Conservation (phyloP, 2,329 filamentous ascomycete species). For the Aspergillus quadrilineatus region DNA sequence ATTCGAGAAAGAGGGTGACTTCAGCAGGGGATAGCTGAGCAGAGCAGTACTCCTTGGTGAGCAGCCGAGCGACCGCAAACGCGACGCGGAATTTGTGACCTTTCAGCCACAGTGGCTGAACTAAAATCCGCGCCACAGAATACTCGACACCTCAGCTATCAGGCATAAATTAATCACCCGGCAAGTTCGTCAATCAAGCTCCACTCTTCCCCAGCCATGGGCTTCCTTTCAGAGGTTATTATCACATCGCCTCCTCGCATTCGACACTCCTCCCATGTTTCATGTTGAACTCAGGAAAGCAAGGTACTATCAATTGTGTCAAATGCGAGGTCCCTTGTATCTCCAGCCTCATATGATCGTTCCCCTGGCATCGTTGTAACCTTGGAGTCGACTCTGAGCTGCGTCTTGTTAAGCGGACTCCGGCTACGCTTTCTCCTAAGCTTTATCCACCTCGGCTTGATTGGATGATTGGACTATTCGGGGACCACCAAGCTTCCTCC, state of each 20-base stretch:
- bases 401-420: too few species aligned
- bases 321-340: not conserved
- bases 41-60: conserved; percentile 8
- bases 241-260: not conserved
- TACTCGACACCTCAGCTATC: conserved; percentile 20
- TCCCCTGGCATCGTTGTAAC: not conserved
- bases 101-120: conserved; percentile 19
- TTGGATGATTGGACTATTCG: not conserved
- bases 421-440: conserved; percentile 2
- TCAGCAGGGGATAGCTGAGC: conserved; percentile 2
- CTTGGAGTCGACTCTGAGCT: too few species aligned
- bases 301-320: not conserved
- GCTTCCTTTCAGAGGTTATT: not conserved
- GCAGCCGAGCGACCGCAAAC: conserved; percentile 28
- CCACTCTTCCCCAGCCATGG: conserved; percentile 14
- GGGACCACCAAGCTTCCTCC: not conserved
- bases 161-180: conserved; percentile 16
- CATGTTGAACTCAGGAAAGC: not conserved
- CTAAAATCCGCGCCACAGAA: conserved; percentile 15
- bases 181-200: not conserved
- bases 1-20: conserved; percentile 13
- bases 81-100: conserved; percentile 41
- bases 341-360: not conserved
- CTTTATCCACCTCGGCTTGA: not conserved
- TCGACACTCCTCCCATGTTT: not conserved